A percentile compares a stretch with the other conserved stretches of the same genome.
Evolutionary conservation across 805 yeast genomes (phyloP).

Genomic region (Aciculoconidium aculeatum): DNA sequence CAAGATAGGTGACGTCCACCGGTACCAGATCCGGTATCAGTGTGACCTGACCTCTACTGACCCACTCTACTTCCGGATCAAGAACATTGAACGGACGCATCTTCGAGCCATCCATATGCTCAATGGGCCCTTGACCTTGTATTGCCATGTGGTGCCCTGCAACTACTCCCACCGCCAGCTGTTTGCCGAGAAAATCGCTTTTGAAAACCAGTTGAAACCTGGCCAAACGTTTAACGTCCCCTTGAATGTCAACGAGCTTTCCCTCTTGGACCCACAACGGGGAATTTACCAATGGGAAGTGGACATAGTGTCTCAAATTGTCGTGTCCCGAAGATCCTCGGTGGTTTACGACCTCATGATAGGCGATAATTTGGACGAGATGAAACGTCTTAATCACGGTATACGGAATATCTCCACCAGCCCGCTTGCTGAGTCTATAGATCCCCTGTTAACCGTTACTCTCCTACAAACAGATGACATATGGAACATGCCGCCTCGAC

Average conservation of each 20-base stretch:
- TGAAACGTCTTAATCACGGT: constrained; percentile 30
- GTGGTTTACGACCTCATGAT: constrained; percentile 31
- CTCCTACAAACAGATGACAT: constrained; percentile 24
- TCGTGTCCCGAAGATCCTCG: constrained; percentile 25
- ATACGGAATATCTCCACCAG: constrained; percentile 12
- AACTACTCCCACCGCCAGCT: constrained; percentile 21
- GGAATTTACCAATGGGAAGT: constrained; percentile 29
- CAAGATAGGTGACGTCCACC: constrained; percentile 33
- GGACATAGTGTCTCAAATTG: constrained; percentile 38
- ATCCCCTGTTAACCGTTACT: constrained; percentile 25
- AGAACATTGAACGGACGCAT: constrained; percentile 31
- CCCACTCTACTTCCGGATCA: constrained; percentile 29
- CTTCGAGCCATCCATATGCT: constrained; percentile 37
- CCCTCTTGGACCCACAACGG: constrained; percentile 16
- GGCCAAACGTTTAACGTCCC: constrained; percentile 60
- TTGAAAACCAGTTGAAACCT: constrained; percentile 51
- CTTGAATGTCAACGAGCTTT: constrained; percentile 44
- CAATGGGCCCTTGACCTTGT: constrained; percentile 39
- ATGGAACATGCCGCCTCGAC: constrained; percentile 26
- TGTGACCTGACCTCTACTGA: constrained; percentile 5
- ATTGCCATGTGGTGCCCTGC: constrained; percentile 38
- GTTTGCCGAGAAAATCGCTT: constrained; percentile 29
- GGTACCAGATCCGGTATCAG: constrained; percentile 29
- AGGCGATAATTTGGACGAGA: constrained; percentile 27
- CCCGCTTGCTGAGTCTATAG: constrained; percentile 6